Evolutionary conservation across 1,284 basidiomycete genomes (phyloP).

Genomic region (Sporisorium sorghi): DNA sequence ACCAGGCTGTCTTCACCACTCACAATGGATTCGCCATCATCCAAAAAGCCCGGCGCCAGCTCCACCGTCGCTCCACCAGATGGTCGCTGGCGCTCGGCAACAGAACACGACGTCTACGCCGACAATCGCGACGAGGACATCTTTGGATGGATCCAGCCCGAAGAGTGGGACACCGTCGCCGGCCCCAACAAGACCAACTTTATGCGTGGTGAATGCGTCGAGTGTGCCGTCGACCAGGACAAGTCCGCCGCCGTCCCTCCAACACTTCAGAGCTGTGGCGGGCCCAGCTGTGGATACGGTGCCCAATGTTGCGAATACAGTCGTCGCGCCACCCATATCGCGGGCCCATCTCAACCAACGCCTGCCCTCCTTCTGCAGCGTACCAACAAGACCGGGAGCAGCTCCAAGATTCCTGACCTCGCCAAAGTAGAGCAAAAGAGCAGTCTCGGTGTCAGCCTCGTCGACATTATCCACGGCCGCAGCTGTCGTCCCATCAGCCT

Average conservation of each 20-base stretch:
- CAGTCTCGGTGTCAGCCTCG: slow-evolving; percentile 48
- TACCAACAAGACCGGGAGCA: neutral
- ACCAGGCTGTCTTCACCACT: neutral
- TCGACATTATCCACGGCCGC: slow-evolving; percentile 56
- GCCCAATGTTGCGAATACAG: slow-evolving; percentile 52
- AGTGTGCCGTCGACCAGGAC: slow-evolving; percentile 24
- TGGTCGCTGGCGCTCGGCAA: slow-evolving; percentile 28
- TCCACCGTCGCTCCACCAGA: neutral
- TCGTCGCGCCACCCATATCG: slow-evolving; percentile 25
- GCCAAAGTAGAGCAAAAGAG: slow-evolving; percentile 25
- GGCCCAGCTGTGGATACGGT: slow-evolving; percentile 46
- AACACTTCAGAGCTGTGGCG: slow-evolving; percentile 32
- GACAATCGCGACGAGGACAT: slow-evolving; percentile 50
- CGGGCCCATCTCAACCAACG: slow-evolving; percentile 10
- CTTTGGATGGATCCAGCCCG: slow-evolving; percentile 53
- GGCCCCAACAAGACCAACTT: slow-evolving; percentile 48
- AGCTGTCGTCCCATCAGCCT: slow-evolving; percentile 58
- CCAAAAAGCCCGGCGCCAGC: slow-evolving; percentile 3
- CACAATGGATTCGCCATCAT: neutral
- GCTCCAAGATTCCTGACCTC: slow-evolving; percentile 20
- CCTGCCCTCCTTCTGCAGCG: slow-evolving; percentile 15
- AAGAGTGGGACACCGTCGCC: slow-evolving; percentile 51
- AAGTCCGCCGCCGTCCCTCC: slow-evolving; percentile 4
- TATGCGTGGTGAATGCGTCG: slow-evolving; percentile 38
- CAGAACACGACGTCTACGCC: slow-evolving; percentile 44